Evolutionary conservation across 1,139 yeast genomes (phyloP).

Genomic region (Pichia sp.): DNA sequence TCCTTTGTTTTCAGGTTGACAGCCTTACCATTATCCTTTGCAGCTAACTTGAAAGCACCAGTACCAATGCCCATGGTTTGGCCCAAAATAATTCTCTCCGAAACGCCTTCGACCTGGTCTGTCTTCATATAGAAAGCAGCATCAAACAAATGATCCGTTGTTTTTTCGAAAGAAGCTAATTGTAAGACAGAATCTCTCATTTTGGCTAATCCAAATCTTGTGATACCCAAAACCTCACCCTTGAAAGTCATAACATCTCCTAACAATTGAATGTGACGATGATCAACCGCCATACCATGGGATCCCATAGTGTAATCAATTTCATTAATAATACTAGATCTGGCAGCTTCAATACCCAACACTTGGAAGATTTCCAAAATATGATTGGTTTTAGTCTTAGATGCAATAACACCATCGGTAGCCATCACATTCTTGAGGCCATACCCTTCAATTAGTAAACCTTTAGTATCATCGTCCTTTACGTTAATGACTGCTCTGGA

Average conservation of each 20-base stretch:
- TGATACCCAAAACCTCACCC: conserved; percentile 97
- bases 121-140: conserved; percentile 98
- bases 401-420: conserved; percentile 93
- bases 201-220: conserved; percentile 95
- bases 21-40: conserved; percentile 46
- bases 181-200: conserved; percentile 98
- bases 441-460: conserved; percentile 93
- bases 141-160: conserved; percentile 96
- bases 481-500: conserved; percentile 96
- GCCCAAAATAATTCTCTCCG: conserved; percentile 95
- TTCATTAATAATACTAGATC: conserved; percentile 87
- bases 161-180: conserved; percentile 95
- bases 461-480: conserved; percentile 79
- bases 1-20: conserved; percentile 43
- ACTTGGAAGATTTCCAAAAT: conserved; percentile 85
- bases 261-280: conserved; percentile 94
- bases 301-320: conserved; percentile 97
- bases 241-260: conserved; percentile 99
- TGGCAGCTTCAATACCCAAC: conserved; percentile 96
- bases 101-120: conserved; percentile 94
- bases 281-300: conserved; percentile 99
- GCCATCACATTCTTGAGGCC: conserved; percentile 96
- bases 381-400: conserved; percentile 86
- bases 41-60: conserved; percentile 86
- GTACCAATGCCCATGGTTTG: conserved; percentile 98